These are phyloP conservation scores for Protomyces gravidus DNA, from an alignment of 1,139 yeast genomes.

Conservation along the genomic window DNA sequence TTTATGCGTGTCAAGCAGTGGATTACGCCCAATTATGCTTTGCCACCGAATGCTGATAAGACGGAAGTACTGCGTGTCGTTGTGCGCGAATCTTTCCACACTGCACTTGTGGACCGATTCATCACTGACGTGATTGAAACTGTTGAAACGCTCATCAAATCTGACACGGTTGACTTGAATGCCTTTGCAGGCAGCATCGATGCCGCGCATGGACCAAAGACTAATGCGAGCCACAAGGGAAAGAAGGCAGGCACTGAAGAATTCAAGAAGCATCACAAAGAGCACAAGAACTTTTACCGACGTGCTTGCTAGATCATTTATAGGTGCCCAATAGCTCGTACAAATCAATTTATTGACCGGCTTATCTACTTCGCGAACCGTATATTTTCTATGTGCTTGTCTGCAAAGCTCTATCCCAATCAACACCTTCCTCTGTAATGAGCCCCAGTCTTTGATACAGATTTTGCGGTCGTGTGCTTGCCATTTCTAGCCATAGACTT, in stretches of 20 bases:
- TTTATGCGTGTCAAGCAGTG: slow-evolving; percentile 76
- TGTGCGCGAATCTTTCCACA: slow-evolving; percentile 65
- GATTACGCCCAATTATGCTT: slow-evolving; percentile 84
- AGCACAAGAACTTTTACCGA: slow-evolving; percentile 21
- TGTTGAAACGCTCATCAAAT: slow-evolving; percentile 42
- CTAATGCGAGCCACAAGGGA: slow-evolving; percentile 1
- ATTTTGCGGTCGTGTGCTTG: slow-evolving; percentile 23
- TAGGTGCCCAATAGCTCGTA: no score
- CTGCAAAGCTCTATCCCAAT: slow-evolving; percentile 8
- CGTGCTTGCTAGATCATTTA: slow-evolving; percentile 13
- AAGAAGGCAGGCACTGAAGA: slow-evolving; percentile 21
- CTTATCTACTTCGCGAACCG: no score
- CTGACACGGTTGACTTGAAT: slow-evolving; percentile 26
- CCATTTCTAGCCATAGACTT: slow-evolving; percentile 25
- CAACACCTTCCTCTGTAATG: slow-evolving; percentile 15
- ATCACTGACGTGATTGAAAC: slow-evolving; percentile 60
- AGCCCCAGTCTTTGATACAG: slow-evolving; percentile 29
- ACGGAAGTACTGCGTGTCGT: slow-evolving; percentile 78
- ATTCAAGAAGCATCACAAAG: slow-evolving; percentile 16
- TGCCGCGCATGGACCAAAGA: neutral
- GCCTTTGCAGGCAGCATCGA: slow-evolving; percentile 18
- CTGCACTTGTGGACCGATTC: slow-evolving; percentile 68
- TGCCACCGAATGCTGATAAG: slow-evolving; percentile 56
- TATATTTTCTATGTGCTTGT: neutral
- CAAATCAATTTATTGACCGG: no score